Percentiles rank a stretch among this genome's conserved stretches.
Evolutionary conservation across 2,329 filamentous ascomycete species (phyloP).

Genomic region (Phaeophleospora eucalypticola): DNA sequence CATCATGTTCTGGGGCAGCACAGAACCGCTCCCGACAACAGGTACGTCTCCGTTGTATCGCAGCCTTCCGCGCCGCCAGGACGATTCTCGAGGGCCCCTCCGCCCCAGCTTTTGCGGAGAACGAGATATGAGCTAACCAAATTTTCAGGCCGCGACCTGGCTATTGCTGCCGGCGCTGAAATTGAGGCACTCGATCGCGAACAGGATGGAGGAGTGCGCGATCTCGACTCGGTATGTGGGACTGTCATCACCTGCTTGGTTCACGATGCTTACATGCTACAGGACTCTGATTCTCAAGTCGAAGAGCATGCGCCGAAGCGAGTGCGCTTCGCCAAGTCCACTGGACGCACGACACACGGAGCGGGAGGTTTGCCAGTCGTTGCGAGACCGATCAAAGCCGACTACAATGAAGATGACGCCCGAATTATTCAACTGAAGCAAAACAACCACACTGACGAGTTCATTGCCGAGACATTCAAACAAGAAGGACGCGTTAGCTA

Average conservation of each 20-base stretch:
- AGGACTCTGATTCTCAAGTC: no score
- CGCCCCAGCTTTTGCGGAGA: not conserved
- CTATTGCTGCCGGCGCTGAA: slow-evolving; percentile 7
- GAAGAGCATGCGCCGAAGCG: no score
- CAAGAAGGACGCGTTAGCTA: slow-evolving; percentile 43
- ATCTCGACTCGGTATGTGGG: no score
- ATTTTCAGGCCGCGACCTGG: slow-evolving; percentile 8
- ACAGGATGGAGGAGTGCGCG: slow-evolving; percentile 3
- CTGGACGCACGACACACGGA: no score
- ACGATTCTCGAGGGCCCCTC: not conserved
- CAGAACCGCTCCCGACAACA: slow-evolving; percentile 10
- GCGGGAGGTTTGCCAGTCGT: slow-evolving; percentile 38
- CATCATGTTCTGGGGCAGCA: slow-evolving; percentile 19
- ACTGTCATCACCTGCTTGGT: no score
- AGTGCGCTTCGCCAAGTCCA: no score
- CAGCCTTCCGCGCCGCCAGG: slow-evolving; percentile 1
- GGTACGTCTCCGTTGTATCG: slow-evolving; percentile 4
- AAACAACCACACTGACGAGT: slow-evolving; percentile 41
- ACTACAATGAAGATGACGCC: slow-evolving; percentile 47
- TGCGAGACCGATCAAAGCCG: slow-evolving; percentile 40
- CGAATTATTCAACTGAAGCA: slow-evolving; percentile 44
- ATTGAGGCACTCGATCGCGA: slow-evolving; percentile 6
- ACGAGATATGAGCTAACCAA: not conserved
- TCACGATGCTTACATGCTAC: no score
- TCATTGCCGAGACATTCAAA: slow-evolving; percentile 41